Evolutionary conservation across 345 rosid species (phyloP).

Genomic region (Rhodamnia rubescens): DNA sequence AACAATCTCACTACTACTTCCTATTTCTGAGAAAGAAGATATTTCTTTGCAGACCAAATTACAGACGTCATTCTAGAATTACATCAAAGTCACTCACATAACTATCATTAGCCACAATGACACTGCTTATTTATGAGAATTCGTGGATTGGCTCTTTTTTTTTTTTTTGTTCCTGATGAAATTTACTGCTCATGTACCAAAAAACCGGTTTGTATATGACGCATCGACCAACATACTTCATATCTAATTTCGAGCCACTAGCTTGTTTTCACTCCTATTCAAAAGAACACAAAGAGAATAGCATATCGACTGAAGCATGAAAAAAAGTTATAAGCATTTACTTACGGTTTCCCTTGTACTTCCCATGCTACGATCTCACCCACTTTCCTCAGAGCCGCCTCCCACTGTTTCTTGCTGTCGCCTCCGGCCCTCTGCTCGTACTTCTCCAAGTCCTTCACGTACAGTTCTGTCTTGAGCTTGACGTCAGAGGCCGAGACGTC

Average conservation of each 20-base stretch:
- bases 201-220: accelerated
- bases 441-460: neutral
- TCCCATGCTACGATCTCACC: neutral
- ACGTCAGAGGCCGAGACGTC: too few species aligned
- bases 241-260: neutral
- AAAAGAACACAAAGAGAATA: neutral
- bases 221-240: accelerated
- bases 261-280: neutral
- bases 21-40: neutral
- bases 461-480: too few species aligned
- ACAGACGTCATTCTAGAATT: neutral
- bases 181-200: neutral
- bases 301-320: neutral
- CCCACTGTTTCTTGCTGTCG: accelerated
- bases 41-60: neutral
- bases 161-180: neutral
- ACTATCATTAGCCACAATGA: neutral
- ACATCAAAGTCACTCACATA: too few species aligned
- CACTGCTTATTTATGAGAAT: neutral
- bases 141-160: too few species aligned
- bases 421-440: neutral
- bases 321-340: neutral
- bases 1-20: too few species aligned
- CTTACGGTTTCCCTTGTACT: neutral
- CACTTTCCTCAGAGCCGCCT: neutral